These are phyloP conservation scores for Graphilbum fragrans DNA, from an alignment of 2,329 filamentous ascomycete genomes.

Conservation along the genomic window DNA sequence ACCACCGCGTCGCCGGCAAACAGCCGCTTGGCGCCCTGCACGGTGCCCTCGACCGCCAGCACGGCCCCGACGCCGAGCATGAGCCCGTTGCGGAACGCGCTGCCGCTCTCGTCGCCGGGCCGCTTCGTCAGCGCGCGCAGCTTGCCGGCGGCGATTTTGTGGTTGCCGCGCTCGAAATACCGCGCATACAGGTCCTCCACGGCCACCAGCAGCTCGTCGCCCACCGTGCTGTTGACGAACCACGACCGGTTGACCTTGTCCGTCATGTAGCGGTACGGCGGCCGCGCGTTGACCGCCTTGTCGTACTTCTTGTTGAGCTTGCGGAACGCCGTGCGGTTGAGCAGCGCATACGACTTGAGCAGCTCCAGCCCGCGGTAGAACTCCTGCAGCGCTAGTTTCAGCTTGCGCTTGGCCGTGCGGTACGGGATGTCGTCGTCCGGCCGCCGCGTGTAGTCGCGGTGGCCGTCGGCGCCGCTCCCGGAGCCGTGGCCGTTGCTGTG, in stretches of 20 bases:
- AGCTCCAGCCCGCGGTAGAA: constrained; percentile 88
- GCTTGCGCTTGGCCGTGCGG: constrained; percentile 75
- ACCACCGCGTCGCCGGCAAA: constrained; percentile 20
- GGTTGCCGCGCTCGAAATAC: constrained; percentile 90
- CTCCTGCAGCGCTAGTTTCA: constrained; percentile 84
- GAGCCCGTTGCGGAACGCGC: constrained; percentile 49
- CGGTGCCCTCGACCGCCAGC: constrained; percentile 52
- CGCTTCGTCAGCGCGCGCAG: constrained; percentile 60
- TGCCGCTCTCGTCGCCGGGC: constrained; percentile 41
- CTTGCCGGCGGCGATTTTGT: constrained; percentile 81
- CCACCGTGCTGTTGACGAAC: constrained; percentile 80
- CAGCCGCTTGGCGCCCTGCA: constrained; percentile 45
- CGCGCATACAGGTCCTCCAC: constrained; percentile 88
- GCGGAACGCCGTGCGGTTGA: constrained; percentile 87
- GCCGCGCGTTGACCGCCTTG: constrained; percentile 71
- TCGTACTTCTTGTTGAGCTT: constrained; percentile 99
- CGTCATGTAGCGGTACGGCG: constrained; percentile 69
- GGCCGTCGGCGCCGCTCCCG: constrained; percentile 15
- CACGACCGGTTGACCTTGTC: constrained; percentile 84
- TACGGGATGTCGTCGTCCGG: constrained; percentile 61
- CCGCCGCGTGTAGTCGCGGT: constrained; percentile 37
- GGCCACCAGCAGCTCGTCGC: constrained; percentile 67
- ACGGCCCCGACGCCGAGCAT: constrained; percentile 57
- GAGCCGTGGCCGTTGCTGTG: background rate
- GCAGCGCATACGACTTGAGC: constrained; percentile 77